phyloP scores from a whole-genome alignment of 176 grass and related monocot genomes.

The Cymbopogon citratus region DNA sequence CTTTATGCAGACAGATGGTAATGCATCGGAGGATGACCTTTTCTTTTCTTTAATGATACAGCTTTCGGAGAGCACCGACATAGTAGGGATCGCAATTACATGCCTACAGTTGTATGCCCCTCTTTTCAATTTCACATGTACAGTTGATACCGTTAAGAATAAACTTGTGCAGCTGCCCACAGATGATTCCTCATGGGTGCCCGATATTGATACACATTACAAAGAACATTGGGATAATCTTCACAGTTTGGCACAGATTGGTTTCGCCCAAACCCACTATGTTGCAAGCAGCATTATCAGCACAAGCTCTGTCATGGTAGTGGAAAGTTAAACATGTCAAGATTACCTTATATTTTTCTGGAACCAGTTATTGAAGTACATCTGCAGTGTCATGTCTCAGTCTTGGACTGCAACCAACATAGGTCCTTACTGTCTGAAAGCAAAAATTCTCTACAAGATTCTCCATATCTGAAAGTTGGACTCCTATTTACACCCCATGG shows the following conservation, averaged over 20 bases:
- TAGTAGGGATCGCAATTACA: neutral
- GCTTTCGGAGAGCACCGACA: neutral
- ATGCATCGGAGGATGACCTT: neutral
- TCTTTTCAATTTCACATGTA: neutral
- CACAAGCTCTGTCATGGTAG: neutral
- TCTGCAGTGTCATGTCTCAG: neutral
- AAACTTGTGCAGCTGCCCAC: neutral
- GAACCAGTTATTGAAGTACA: neutral
- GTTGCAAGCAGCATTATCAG: neutral
- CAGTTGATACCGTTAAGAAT: neutral
- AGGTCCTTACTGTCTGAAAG: neutral
- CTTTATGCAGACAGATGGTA: neutral
- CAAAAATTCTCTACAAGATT: neutral
- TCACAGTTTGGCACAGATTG: neutral
- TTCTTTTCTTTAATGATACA: neutral
- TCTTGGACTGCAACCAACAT: neutral
- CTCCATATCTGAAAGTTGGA: neutral
- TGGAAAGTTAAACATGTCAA: neutral
- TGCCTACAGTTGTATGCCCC: neutral
- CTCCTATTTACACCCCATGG: neutral
- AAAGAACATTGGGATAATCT: neutral
- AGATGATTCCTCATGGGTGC: neutral
- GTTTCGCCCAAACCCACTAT: neutral
- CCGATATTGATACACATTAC: neutral
- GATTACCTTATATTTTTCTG: neutral